Evolutionary conservation across 192 early-diverging fungal species (phyloP), one percentile per base, ranked within the genome.

Genomic region (Dimargaris verticillata): DNA sequence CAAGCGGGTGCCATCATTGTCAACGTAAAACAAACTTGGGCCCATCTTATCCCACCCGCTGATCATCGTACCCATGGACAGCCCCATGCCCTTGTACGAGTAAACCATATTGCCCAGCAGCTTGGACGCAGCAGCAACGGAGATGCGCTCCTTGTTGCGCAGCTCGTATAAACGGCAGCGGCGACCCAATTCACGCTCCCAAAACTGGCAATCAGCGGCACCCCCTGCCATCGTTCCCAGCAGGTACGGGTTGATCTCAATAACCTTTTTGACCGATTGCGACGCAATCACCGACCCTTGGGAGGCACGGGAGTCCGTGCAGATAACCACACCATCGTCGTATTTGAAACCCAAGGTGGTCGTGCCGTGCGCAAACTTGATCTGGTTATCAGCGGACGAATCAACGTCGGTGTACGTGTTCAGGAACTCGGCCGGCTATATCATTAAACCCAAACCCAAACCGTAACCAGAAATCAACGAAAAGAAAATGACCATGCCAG

Each of bases 51-150:
- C 94, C 94, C 94, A 99, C 58, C 96, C 96, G 52, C 87, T 84
- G 44, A 99, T 80, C 96, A 99, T 99, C 25, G 94, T 97, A 33
- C 96, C 96, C 96, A 99, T 99, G 24, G 92, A 95, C 62, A 99
- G 70, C 13, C 92, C 96, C 89, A 96, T 96, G 63, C 96, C 93
- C 69, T 95, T 99, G 82, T 97, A 99, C 52, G 85, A 71, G 67
- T 91, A 93, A 9, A 99, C 93, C 83, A 96, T 89, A 77, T 99
- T 99, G 59, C 83, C 80, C 58, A 99, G 70, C 48, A 99, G 70
- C 73, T 99, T 99, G 41, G 93, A 96, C 11, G 96, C 96, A 1
- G 93, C 96, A 20, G 93, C 89, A 28, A 97, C 94, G 22, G 93
- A 93, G 67, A 99, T 99, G 33, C 91, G 83, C 76, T 99, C 92